Evolutionary conservation across 1,284 basidiomycete species (phyloP).

Genomic region (Thelephora terrestris): DNA sequence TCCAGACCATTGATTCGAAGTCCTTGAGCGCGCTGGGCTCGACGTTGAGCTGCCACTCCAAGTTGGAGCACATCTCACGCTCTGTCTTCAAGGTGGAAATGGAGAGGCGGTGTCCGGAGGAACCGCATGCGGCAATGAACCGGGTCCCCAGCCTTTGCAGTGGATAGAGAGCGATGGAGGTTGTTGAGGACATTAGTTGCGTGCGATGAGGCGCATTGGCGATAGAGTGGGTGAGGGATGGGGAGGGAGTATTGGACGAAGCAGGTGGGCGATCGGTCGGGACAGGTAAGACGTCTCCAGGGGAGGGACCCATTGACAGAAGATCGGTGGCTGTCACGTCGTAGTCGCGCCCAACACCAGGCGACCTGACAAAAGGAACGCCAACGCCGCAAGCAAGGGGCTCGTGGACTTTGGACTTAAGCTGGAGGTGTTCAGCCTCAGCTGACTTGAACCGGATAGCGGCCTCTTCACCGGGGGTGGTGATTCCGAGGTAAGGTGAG

Average conservation of each 20-base stretch:
- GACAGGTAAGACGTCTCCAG: constrained; percentile 71
- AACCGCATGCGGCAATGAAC: constrained; percentile 86
- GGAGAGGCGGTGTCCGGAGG: constrained; percentile 85
- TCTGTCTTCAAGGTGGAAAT: constrained; percentile 93
- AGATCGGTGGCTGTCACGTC: too few species aligned
- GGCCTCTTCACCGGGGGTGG: too few species aligned
- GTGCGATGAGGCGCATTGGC: constrained; percentile 88
- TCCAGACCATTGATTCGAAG: constrained; percentile 53
- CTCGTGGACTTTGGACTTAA: too few species aligned
- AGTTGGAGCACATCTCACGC: constrained; percentile 84
- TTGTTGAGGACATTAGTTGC: constrained; percentile 72
- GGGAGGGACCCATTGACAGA: too few species aligned
- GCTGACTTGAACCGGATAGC: too few species aligned
- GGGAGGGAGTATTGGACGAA: constrained; percentile 30
- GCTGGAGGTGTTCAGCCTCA: too few species aligned
- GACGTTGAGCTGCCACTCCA: constrained; percentile 80
- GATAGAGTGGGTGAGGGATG: constrained; percentile 68
- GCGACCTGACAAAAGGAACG: too few species aligned
- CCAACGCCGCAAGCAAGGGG: too few species aligned
- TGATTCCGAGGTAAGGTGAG: too few species aligned
- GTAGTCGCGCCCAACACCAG: too few species aligned
- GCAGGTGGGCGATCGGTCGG: constrained; percentile 36
- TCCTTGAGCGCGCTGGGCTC: constrained; percentile 53
- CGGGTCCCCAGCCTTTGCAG: constrained; percentile 82
- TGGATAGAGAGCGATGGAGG: constrained; percentile 77